These are phyloP conservation scores for Gorgonomyces haynaldii DNA, from an alignment of 192 early-diverging fungal genomes.

Conservation along the genomic window DNA sequence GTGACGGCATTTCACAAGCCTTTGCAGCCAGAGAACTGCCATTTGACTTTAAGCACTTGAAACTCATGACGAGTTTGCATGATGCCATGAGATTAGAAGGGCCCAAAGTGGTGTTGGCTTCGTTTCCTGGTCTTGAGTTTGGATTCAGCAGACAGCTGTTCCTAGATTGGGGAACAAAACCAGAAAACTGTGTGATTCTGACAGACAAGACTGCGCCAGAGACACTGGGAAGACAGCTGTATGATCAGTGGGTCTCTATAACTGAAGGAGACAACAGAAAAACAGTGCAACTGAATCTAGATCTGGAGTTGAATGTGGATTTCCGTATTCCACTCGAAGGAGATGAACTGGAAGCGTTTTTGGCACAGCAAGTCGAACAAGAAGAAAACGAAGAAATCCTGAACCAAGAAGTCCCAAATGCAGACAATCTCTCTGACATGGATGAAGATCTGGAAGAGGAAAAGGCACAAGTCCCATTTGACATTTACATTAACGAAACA, in stretches of 20 bases:
- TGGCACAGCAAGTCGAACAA: constrained; percentile 55
- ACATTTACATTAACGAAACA: constrained; percentile 76
- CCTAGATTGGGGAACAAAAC: constrained; percentile 47
- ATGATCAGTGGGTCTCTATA: constrained; percentile 45
- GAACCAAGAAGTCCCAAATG: constrained; percentile 36
- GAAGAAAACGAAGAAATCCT: constrained; percentile 40
- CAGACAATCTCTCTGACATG: constrained; percentile 49
- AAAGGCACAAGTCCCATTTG: constrained; percentile 45
- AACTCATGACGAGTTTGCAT: constrained; percentile 20
- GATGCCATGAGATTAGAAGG: constrained; percentile 57
- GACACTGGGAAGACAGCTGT: constrained; percentile 56
- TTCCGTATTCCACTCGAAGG: constrained; percentile 74
- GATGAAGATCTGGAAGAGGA: constrained; percentile 50
- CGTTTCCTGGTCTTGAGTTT: constrained; percentile 61
- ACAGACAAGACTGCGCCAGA: constrained; percentile 65
- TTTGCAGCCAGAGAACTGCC: constrained; percentile 70
- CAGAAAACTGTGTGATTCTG: constrained; percentile 57
- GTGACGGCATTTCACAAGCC: constrained; percentile 57
- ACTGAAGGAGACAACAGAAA: constrained; percentile 12
- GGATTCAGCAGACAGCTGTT: constrained; percentile 77
- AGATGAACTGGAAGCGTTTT: constrained; percentile 62
- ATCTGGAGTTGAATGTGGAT: constrained; percentile 22
- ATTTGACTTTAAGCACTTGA: constrained; percentile 58
- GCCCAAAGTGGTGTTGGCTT: constrained; percentile 78
- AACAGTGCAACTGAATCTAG: constrained; percentile 14